A percentile compares a stretch with the other conserved stretches of the same genome.
Conservation (phyloP, 306 rosid species). For the Coriaria nepalensis region DNA sequence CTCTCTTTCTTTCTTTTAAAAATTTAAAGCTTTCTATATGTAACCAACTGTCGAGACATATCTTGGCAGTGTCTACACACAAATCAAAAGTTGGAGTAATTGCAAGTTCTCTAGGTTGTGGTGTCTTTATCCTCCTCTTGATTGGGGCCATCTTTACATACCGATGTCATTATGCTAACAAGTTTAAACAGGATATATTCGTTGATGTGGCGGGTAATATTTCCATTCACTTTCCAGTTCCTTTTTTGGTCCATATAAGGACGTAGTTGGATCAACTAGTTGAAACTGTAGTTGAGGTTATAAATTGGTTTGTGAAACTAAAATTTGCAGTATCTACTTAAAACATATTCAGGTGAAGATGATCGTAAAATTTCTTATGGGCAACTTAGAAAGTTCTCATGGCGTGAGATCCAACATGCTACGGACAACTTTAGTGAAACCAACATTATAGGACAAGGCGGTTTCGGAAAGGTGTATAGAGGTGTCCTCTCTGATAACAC, state of each 20-base stretch:
- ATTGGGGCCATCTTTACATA: constrained; percentile 46
- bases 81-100: constrained; percentile 34
- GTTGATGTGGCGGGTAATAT: constrained; percentile 69
- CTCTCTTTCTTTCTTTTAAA: constrained; percentile 5
- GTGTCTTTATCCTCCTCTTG: constrained; percentile 42
- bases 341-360: constrained; percentile 67
- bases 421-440: constrained; percentile 63
- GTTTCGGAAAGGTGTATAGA: constrained; percentile 90
- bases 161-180: constrained; percentile 23
- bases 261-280: background rate
- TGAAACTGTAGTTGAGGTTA: no score
- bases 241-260: background rate
- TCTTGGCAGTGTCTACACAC: constrained; percentile 39
- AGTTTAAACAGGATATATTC: constrained; percentile 37
- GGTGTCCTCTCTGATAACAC: constrained; percentile 64
- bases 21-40: background rate
- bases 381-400: constrained; percentile 71
- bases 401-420: constrained; percentile 78
- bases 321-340: constrained; percentile 2
- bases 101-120: constrained; percentile 49
- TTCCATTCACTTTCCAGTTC: constrained; percentile 8
- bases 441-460: constrained; percentile 92
- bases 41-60: constrained; percentile 6
- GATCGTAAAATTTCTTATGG: constrained; percentile 50
- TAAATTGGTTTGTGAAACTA: constrained; percentile 14